Evolutionary conservation across 2,329 filamentous ascomycete genomes (phyloP).

Genomic region (Trichoderma polysporum): DNA sequence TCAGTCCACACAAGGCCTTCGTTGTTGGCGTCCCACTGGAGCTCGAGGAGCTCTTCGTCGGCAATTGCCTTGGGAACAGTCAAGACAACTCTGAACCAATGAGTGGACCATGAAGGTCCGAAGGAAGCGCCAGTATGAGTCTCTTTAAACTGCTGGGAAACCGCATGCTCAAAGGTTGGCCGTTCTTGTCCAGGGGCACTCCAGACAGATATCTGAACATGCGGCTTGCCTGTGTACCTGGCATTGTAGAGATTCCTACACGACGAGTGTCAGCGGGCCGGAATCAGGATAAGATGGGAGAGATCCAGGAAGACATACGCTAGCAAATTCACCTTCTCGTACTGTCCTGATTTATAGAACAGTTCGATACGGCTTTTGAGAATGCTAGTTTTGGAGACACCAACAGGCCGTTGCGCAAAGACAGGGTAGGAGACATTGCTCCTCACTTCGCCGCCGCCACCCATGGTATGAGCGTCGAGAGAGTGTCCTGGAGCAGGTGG

Average conservation of each 20-base stretch:
- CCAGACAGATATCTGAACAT: conserved; percentile 85
- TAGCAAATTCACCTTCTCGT: conserved; percentile 70
- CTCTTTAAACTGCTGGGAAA: conserved; percentile 69
- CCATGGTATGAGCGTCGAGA: conserved; percentile 45
- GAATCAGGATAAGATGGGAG: not conserved
- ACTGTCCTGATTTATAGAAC: conserved; percentile 79
- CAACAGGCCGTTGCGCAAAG: conserved; percentile 55
- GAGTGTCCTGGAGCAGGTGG: conserved; percentile 35
- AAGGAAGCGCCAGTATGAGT: conserved; percentile 77
- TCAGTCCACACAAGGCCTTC: conserved; percentile 94
- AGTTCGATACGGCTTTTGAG: conserved; percentile 80
- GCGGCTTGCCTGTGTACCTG: conserved; percentile 61
- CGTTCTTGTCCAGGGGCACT: conserved; percentile 75
- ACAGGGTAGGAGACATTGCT: conserved; percentile 52
- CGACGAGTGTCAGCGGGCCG: conserved; percentile 21
- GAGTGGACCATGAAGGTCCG: conserved; percentile 94
- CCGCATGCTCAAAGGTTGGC: conserved; percentile 82
- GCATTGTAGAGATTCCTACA: conserved; percentile 41
- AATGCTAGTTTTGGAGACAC: conserved; percentile 80
- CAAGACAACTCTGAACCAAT: conserved; percentile 89
- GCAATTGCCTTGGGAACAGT: conserved; percentile 71
- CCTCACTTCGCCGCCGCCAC: conserved; percentile 48
- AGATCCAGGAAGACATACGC: conserved; percentile 51
- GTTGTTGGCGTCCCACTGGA: conserved; percentile 94
- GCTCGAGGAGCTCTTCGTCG: conserved; percentile 80